Percentiles rank a stretch among this genome's conserved stretches.
phyloP scores from a whole-genome alignment of 148 eudicot genomes.

The Pharnaceum exiguum region DNA sequence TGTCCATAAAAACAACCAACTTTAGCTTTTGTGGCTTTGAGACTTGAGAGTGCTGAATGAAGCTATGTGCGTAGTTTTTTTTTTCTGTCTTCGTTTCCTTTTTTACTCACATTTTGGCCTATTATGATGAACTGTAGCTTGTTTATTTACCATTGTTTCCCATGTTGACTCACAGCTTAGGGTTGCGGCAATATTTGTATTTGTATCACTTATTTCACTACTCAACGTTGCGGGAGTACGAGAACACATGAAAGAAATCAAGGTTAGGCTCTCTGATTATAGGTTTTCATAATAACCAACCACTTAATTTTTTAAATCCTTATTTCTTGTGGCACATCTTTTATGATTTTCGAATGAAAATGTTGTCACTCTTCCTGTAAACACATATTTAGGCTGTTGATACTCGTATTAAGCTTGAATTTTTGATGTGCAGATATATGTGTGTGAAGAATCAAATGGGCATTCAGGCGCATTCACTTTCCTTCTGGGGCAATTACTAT shows the following conservation, averaged over 20 bases:
- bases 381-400: slow-evolving; percentile 3
- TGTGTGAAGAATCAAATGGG: slow-evolving; percentile 66
- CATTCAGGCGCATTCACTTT: slow-evolving; percentile 85
- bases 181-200: slow-evolving; percentile 85
- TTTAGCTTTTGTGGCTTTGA: no score
- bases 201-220: slow-evolving; percentile 79
- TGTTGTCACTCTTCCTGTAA: not conserved
- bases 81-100: not conserved
- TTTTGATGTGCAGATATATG: slow-evolving; percentile 49
- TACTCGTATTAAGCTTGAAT: slow-evolving; percentile 7
- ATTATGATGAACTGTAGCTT: not conserved
- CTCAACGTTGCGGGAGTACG: slow-evolving; percentile 80
- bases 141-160: not conserved
- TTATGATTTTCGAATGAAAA: not conserved
- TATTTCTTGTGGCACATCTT: not conserved
- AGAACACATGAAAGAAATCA: slow-evolving; percentile 78
- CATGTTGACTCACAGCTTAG: slow-evolving; percentile 59
- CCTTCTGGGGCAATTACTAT: slow-evolving; percentile 78
- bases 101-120: not conserved
- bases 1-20: no score
- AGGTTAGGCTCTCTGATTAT: slow-evolving; percentile 34
- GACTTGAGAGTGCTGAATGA: not conserved
- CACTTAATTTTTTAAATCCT: not conserved
- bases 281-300: not conserved
- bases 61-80: not conserved